Evolutionary conservation across 139 green algal genomes (phyloP).

Genomic region (Axilococcus clingmanii): DNA sequence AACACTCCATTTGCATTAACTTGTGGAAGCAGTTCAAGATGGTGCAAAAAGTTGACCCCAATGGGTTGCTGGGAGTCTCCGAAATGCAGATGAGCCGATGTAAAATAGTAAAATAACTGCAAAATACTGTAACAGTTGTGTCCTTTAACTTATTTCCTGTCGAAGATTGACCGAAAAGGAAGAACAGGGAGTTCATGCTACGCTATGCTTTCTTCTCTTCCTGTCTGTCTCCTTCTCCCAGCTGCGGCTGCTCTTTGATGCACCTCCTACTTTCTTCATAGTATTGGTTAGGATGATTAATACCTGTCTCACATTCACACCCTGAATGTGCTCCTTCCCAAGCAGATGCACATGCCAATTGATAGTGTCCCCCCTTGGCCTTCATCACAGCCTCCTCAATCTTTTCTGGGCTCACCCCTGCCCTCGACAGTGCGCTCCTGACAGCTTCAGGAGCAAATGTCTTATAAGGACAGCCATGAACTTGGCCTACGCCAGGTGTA

Average conservation of each 20-base stretch:
- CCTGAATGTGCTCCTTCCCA: constrained; percentile 78
- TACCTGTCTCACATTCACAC: constrained; percentile 62
- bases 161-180: not conserved
- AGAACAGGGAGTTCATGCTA: constrained; percentile 2
- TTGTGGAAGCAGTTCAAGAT: no score
- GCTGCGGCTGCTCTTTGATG: constrained; percentile 10
- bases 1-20: no score
- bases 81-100: no score
- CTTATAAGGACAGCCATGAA: constrained; percentile 86
- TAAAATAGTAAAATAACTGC: no score
- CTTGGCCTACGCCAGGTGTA: constrained; percentile 57
- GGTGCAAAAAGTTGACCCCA: no score
- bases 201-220: not conserved
- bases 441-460: constrained; percentile 56
- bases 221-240: not conserved
- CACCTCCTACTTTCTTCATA: constrained; percentile 51
- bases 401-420: constrained; percentile 26
- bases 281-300: constrained; percentile 90
- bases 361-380: constrained; percentile 69
- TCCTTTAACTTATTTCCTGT: no score
- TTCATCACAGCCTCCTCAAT: constrained; percentile 67
- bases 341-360: constrained; percentile 80
- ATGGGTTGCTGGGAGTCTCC: no score
- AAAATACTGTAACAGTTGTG: no score
- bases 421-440: constrained; percentile 30